Evolutionary conservation across 441 rosid genomes (phyloP), one percentile per base, ranked within the genome.

Genomic region (Biscutella auriculata): DNA sequence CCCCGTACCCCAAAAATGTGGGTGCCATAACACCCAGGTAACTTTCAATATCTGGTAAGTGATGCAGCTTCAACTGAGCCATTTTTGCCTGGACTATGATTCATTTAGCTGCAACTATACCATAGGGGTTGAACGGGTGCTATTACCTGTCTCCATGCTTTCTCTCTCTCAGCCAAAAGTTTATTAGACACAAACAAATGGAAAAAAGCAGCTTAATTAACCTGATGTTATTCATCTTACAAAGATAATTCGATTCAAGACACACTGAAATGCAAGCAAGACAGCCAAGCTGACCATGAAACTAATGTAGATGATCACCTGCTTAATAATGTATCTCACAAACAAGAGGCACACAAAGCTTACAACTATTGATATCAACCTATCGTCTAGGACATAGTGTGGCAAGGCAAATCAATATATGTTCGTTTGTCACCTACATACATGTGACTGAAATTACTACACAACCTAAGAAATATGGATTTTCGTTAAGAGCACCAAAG

Each of bases 81-180:
- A 82, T 67, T 73, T 72, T 88, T 19, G 23, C 86, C 76, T 76
- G 77, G 66, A 70, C 65, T 77, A 75, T 82, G 73, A 80, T 72
- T 79, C 92, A 78, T 93, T 88, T 82, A 68, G 89, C 91, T 82
- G 97, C 88, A 85, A 75, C 72, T 63, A 70, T 76, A 75, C 70
- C 80, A 81, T 49, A 82, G 88, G 82, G 85, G 82, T 74, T 70
- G 86, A 80, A 72, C 79, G 65, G 73, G 88, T 58, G 80, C 85
- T 77, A 82, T 61, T 74, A 82, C 91, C 84, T 79, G 87, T 81
- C 81, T 78, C 78, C 84, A 71, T 76, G 81, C 78, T 77, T 77
- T 19, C 23, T 19, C 23, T 80, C 74, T 74, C 77, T 79, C 57
- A 79, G 78, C 83, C 83, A 79, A 79, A 76, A 71, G 66, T 77